Base-by-base conservation (phyloP, 2,329 filamentous ascomycete species). In the Talaromyces amestolkiae region DNA sequence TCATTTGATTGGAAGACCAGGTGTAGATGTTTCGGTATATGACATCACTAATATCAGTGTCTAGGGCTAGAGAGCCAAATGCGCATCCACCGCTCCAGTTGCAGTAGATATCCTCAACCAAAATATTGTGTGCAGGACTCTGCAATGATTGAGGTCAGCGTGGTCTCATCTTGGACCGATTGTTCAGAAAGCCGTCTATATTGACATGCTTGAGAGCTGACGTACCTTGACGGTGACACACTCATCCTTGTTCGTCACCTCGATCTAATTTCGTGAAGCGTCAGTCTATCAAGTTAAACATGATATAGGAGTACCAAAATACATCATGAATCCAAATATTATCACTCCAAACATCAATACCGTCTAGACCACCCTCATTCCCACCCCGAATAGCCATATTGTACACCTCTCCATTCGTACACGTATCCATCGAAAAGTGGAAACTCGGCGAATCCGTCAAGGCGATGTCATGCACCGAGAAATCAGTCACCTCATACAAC, bases 191-290 rank as follows among this genome's bases (percentile, higher is more conserved):
- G 45, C 45, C 10, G 0, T 54, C 3, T 58, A 41, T 27, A 51
- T 47, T 31, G 11, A 53, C 19, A 10, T 3, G 10, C n/a, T 17
- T n/a, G 3, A 9, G 39, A 11, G 9, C 15, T 17, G 22, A 63
- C 70, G 71, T 69, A 75, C 74, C 74, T 85, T 87, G 66, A 86
- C 82, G 2, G 84, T 86, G 0, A 87, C 83, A 70, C 84, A 87
- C 71, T 87, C 86, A 70, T 87, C 84, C 73, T 86, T 86, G 80
- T 87, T 88, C 27, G 85, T 86, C 6, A 87, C 85, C 76, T 84
- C 83, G 43, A 47, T 19, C 19, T 47, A 47, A 22, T 47, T 47
- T 22, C n/a, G 43, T 2, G 13, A 22, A 47, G 43, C 43, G 22
- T 47, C 22, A 22, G 43, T 31, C 27, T 31, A 31, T 31, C 27